A percentile compares a stretch with the other conserved stretches of the same genome.
phyloP scores from a whole-genome alignment of 495 filamentous ascomycete genomes.

The Talaromyces borbonicus region DNA sequence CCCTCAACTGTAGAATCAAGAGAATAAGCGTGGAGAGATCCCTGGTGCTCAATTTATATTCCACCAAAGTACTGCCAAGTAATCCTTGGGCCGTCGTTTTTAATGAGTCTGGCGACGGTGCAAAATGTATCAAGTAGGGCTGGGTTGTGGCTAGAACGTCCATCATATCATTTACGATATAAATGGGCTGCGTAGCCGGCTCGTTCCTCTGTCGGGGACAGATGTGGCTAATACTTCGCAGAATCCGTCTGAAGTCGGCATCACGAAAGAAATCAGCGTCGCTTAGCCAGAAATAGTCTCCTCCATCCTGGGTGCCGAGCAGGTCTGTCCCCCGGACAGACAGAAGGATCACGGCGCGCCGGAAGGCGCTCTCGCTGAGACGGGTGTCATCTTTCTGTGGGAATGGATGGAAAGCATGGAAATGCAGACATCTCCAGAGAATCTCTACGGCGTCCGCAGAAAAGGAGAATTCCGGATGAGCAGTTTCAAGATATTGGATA shows the following conservation, averaged over 20 bases:
- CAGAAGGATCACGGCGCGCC: background rate
- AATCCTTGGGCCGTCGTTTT: background rate
- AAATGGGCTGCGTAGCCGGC: background rate
- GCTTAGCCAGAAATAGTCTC: background rate
- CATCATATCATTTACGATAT: background rate
- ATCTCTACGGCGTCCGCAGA: background rate
- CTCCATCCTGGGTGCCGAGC: constrained; percentile 1
- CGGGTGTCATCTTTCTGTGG: background rate
- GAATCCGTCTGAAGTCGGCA: constrained; percentile 1
- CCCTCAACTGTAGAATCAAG: background rate
- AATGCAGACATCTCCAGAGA: background rate
- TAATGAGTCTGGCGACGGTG: background rate
- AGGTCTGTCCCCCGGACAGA: constrained; percentile 1
- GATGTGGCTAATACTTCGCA: background rate
- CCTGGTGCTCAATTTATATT: background rate
- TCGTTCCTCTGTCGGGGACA: background rate
- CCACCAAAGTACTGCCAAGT: background rate
- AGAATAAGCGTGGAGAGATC: background rate
- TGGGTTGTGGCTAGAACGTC: background rate
- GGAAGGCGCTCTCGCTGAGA: background rate
- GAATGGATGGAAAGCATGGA: constrained; percentile 2
- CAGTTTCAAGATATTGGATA: background rate
- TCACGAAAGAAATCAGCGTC: background rate
- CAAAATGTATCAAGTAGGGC: background rate
- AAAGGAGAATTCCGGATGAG: background rate